A percentile compares a stretch with the other conserved stretches of the same genome.
phyloP scores from a whole-genome alignment of 2,329 filamentous ascomycete genomes.

The Colletotrichum cereale region DNA sequence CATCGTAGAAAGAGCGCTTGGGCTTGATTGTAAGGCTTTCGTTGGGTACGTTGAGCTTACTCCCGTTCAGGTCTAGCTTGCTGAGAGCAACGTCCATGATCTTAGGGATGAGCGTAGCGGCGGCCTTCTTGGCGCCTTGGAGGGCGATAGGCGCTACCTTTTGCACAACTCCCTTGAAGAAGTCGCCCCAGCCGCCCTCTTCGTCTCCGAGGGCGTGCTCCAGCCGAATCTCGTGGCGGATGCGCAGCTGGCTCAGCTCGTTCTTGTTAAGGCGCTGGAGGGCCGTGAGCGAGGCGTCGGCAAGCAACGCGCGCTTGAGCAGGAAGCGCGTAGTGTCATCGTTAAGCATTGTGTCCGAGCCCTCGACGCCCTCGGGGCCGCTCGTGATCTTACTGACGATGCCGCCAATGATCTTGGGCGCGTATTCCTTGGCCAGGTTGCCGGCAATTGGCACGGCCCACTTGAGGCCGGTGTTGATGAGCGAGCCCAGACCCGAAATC shows the following conservation, averaged over 20 bases:
- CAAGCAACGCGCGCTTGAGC: constrained; percentile 3
- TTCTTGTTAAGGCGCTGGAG: not conserved
- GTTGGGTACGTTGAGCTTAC: not conserved
- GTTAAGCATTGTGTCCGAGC: too few species aligned
- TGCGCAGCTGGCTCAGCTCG: not conserved
- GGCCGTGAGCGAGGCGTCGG: not conserved
- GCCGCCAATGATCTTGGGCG: not conserved
- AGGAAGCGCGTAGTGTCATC: not conserved
- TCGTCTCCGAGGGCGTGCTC: not conserved
- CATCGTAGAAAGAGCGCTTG: too few species aligned
- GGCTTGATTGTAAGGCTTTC: not conserved
- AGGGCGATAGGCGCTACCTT: constrained; percentile 1
- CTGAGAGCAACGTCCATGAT: not conserved
- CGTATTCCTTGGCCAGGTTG: not conserved
- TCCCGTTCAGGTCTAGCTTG: constrained; percentile 2
- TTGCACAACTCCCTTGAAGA: constrained; percentile 2
- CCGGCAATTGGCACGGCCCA: not conserved
- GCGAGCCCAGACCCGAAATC: not conserved
- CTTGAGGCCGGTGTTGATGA: not conserved
- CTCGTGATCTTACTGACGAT: not conserved
- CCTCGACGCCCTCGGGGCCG: not conserved
- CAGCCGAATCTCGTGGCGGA: not conserved
- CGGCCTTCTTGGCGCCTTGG: constrained; percentile 1
- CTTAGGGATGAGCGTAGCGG: not conserved
- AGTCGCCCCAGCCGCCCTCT: not conserved